A percentile compares a stretch with the other conserved stretches of the same genome.
These are phyloP conservation scores for Hippophae gyantsensis DNA, from an alignment of 306 rosid species.

Conservation along the genomic window DNA sequence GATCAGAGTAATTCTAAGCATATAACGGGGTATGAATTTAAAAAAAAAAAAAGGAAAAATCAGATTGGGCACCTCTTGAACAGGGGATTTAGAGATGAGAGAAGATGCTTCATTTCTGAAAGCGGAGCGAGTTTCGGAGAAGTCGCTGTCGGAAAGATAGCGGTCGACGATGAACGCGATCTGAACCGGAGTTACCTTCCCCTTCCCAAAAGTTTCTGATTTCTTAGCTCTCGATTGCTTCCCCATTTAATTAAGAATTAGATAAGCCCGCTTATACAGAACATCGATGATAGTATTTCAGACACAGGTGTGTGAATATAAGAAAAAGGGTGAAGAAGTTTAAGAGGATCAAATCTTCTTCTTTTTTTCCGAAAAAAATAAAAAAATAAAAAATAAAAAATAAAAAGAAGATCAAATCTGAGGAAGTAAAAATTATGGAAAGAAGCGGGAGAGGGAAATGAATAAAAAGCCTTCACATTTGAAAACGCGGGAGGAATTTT, in stretches of 20 bases:
- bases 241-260: neutral
- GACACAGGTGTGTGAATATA: slow-evolving; percentile 23
- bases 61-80: slow-evolving; percentile 29
- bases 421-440: too few species aligned
- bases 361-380: too few species aligned
- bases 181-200: slow-evolving; percentile 42
- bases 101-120: slow-evolving; percentile 49
- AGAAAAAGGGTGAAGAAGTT: neutral
- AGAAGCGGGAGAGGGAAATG: too few species aligned
- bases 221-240: slow-evolving; percentile 36
- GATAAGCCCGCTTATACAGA: too few species aligned
- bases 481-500: too few species aligned
- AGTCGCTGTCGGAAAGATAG: slow-evolving; percentile 31
- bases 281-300: slow-evolving; percentile 12
- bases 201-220: slow-evolving; percentile 24
- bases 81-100: slow-evolving; percentile 37
- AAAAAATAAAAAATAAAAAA: too few species aligned
- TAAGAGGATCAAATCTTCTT: too few species aligned
- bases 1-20: neutral
- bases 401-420: too few species aligned
- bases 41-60: neutral
- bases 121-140: slow-evolving; percentile 30
- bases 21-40: slow-evolving; percentile 9
- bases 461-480: too few species aligned
- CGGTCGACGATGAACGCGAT: slow-evolving; percentile 54